These are phyloP conservation scores for Apiospora arundinis DNA, from an alignment of 2,329 filamentous ascomycete genomes.

Conservation along the genomic window DNA sequence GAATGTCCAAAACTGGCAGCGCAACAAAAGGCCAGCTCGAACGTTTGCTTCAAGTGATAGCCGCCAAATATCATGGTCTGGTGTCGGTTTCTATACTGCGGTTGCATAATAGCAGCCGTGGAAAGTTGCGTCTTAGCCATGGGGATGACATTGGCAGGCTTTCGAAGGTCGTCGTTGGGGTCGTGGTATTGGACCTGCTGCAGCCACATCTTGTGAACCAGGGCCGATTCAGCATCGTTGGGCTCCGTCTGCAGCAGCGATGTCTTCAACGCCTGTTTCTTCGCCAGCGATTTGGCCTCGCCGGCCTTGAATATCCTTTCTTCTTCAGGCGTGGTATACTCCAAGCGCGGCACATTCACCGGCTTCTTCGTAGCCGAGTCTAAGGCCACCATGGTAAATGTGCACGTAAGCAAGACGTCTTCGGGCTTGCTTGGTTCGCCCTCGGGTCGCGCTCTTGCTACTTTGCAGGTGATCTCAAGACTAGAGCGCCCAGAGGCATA, in stretches of 20 bases:
- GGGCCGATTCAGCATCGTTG: constrained; percentile 72
- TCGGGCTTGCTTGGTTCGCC: constrained; percentile 58
- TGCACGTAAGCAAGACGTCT: constrained; percentile 53
- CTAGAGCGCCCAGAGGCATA: constrained; percentile 77
- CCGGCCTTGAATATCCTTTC: constrained; percentile 67
- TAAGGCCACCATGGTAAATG: constrained; percentile 79
- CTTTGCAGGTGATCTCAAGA: constrained; percentile 76
- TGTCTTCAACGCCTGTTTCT: constrained; percentile 66
- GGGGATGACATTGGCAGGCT: constrained; percentile 54
- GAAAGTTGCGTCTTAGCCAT: constrained; percentile 63
- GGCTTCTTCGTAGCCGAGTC: constrained; percentile 71
- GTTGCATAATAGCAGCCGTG: constrained; percentile 77
- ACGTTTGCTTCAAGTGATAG: constrained; percentile 75
- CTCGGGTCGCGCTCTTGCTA: constrained; percentile 68
- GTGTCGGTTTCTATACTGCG: constrained; percentile 60
- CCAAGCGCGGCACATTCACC: constrained; percentile 62
- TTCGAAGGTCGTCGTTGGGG: constrained; percentile 39
- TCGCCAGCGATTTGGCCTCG: constrained; percentile 63
- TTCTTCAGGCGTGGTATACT: constrained; percentile 68
- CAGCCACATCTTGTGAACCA: constrained; percentile 78
- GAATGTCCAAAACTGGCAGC: constrained; percentile 74
- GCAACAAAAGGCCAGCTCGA: constrained; percentile 78
- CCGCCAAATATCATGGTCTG: constrained; percentile 83
- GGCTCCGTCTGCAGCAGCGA: constrained; percentile 72
- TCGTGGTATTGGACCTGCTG: constrained; percentile 68